Evolutionary conservation across 768 basidiomycete genomes (phyloP), one percentile per base, ranked within the genome.

Genomic region (Lyophyllum atratum): DNA sequence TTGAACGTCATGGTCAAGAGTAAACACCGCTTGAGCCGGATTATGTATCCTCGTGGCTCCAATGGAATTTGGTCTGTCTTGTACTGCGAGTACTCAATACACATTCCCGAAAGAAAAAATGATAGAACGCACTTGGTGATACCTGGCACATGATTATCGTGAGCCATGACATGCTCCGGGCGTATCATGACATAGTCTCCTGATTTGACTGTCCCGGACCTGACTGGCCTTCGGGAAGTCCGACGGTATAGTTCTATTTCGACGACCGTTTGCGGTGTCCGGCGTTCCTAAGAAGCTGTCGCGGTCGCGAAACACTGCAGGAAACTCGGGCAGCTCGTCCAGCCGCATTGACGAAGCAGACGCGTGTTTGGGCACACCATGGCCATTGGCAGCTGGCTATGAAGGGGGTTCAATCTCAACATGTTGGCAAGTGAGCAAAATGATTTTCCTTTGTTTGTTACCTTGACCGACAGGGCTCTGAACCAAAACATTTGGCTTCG

Each of bases 101-200:
- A 44, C 33, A 49, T 42, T 12, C 34, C n/a, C n/a, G n/a, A 46
- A 11, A 49, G 17, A 43, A 29, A 42, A 42, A 24, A n/a, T 60
- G n/a, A n/a, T n/a, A n/a, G 46, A 24, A 78, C 89, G 68, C 68
- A 95, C 95, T 98, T 99, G 69, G 91, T 88, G 58, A 99, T 96
- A 60, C 98, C 95, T 7, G 97, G 96, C 0, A 95, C 97, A 12
- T 97, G 98, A 70, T 98, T 98, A 67, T 99, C 97, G 62, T 95
- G 94, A 10, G 93, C 95, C 93, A 95, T 95, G 64, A 98, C 95
- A 83, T 98, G 94, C 70, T 98, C 89, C 22, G 97, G 97, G 40
- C 86, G 85, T 75, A 99, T 97, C 95, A 98, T 99, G 37, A 98
- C 95, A 86, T 98, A 98, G 86, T 99, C 97, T 14, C 96, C 97